A percentile compares a stretch with the other conserved stretches of the same genome.
Evolutionary conservation across 805 yeast species (phyloP).

Genomic region (Diddensiella caesifluorescens): DNA sequence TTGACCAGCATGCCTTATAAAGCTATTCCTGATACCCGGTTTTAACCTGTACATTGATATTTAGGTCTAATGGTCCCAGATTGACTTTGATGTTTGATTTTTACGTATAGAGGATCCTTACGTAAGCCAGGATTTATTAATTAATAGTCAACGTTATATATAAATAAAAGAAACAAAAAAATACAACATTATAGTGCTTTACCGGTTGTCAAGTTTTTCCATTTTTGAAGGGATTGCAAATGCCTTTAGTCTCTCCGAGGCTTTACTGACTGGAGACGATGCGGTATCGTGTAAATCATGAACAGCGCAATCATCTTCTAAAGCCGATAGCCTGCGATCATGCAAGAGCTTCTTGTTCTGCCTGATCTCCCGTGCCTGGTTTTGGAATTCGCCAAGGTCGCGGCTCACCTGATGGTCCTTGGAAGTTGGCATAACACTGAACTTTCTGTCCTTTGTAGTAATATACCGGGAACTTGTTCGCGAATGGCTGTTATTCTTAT

Average conservation of each 20-base stretch:
- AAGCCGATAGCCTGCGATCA: not conserved
- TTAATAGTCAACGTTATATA: too few species aligned
- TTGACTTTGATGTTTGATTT: too few species aligned
- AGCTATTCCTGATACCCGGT: too few species aligned
- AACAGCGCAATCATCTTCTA: not conserved
- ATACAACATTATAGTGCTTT: not conserved
- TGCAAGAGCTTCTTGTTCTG: not conserved
- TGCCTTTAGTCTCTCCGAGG: not conserved
- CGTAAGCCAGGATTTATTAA: too few species aligned
- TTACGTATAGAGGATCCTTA: too few species aligned
- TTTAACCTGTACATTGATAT: too few species aligned
- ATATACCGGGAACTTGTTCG: slow-evolving; percentile 7
- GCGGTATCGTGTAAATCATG: not conserved
- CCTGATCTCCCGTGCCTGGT: not conserved
- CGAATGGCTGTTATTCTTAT: slow-evolving; percentile 10
- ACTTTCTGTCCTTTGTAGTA: slow-evolving; percentile 21
- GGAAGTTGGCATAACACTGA: slow-evolving; percentile 21
- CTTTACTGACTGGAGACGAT: not conserved
- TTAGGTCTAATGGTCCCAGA: too few species aligned
- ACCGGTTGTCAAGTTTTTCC: slow-evolving; percentile 1
- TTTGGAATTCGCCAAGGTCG: not conserved
- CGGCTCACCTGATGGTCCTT: not conserved
- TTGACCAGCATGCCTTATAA: too few species aligned
- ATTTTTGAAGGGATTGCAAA: not conserved
- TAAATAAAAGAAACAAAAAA: slow-evolving; percentile 6